Evolutionary conservation across 306 rosid species (phyloP).

Genomic region (Ceratonia siliqua): DNA sequence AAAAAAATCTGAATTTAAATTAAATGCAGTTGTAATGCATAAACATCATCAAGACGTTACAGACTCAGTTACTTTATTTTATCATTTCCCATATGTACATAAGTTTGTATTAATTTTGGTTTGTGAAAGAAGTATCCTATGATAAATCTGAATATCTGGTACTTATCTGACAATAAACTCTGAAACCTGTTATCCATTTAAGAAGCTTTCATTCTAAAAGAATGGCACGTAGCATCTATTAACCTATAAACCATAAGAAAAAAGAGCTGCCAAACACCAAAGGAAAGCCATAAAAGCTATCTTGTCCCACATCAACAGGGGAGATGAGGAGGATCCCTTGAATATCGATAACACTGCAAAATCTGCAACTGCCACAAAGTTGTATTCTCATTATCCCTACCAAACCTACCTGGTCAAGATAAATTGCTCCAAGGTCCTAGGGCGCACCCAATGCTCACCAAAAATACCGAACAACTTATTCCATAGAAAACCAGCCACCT

Average conservation of each 20-base stretch:
- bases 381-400: neutral
- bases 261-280: neutral
- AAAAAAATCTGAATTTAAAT: slow-evolving; percentile 10
- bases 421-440: neutral
- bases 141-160: neutral
- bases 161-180: neutral
- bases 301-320: neutral
- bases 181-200: neutral
- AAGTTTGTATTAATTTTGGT: slow-evolving; percentile 18
- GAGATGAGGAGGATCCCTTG: neutral
- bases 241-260: neutral
- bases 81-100: slow-evolving; percentile 3
- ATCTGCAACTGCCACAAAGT: neutral
- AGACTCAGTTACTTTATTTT: slow-evolving; percentile 15
- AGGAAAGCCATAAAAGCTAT: neutral
- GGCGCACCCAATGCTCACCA: too few relatives aligned
- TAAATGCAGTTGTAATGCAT: neutral
- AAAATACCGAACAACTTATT: neutral
- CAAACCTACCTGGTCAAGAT: neutral
- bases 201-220: neutral
- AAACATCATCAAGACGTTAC: neutral
- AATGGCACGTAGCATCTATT: neutral
- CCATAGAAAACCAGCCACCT: neutral
- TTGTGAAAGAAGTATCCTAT: neutral
- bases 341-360: neutral